phyloP scores from a whole-genome alignment of 441 rosid genomes.

The Croton laevigatus region DNA sequence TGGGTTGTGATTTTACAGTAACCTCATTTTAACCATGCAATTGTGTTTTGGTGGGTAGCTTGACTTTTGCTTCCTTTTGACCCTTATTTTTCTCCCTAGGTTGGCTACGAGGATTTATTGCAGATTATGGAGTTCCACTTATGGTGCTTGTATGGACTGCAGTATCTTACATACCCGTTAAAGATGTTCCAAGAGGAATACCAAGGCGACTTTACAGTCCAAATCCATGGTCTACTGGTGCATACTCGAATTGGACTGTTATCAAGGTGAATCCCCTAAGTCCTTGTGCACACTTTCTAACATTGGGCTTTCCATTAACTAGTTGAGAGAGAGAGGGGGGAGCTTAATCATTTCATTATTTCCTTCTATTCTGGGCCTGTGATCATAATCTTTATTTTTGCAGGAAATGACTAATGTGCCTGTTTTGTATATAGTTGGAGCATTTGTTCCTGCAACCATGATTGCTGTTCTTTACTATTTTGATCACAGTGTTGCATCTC shows the following conservation, averaged over 20 bases:
- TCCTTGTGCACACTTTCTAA: constrained; percentile 19
- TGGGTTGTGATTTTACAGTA: not conserved
- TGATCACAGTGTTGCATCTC: constrained; percentile 86
- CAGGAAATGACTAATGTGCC: constrained; percentile 80
- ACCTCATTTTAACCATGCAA: not conserved
- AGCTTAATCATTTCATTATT: constrained; percentile 16
- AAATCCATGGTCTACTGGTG: constrained; percentile 84
- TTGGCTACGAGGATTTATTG: constrained; percentile 65
- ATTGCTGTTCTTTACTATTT: constrained; percentile 81
- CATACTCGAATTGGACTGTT: constrained; percentile 77
- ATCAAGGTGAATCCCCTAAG: constrained; percentile 44
- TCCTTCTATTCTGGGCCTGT: constrained; percentile 11
- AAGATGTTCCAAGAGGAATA: constrained; percentile 65
- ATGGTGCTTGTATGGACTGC: constrained; percentile 81
- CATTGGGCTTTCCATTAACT: constrained; percentile 11
- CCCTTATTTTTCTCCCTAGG: constrained; percentile 32
- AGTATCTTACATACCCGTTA: constrained; percentile 61
- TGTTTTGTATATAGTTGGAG: constrained; percentile 66
- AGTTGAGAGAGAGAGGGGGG: not conserved
- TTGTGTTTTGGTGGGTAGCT: constrained; percentile 3
- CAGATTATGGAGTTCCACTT: constrained; percentile 76
- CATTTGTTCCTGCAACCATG: constrained; percentile 85
- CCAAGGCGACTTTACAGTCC: constrained; percentile 83
- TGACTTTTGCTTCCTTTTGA: constrained; percentile 14
- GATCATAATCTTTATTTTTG: constrained; percentile 22